These are phyloP conservation scores for Oidium heveae DNA, from an alignment of 2,329 filamentous ascomycete genomes.

Conservation along the genomic window DNA sequence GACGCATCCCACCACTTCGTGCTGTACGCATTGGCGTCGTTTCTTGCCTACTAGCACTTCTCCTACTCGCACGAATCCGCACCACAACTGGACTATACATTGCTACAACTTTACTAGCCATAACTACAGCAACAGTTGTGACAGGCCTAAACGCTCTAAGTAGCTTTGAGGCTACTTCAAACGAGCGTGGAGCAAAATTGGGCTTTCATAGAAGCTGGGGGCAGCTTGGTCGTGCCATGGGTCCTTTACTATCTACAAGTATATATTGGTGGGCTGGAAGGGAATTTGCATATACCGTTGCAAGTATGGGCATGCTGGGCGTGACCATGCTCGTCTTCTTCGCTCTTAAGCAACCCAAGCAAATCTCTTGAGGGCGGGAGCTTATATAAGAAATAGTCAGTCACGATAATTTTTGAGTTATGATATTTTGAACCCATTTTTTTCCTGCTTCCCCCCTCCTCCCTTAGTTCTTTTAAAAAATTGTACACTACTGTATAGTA, in stretches of 20 bases:
- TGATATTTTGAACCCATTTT: no score
- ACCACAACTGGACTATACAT: conserved; percentile 49
- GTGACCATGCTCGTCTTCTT: conserved; percentile 49
- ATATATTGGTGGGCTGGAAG: conserved; percentile 97
- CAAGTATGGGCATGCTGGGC: conserved; percentile 52
- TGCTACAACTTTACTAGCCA: conserved; percentile 60
- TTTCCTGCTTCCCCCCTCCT: no score
- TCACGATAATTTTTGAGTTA: no score
- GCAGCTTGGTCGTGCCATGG: conserved; percentile 66
- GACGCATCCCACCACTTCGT: conserved; percentile 55
- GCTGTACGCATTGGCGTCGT: conserved; percentile 60
- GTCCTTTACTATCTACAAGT: conserved; percentile 75
- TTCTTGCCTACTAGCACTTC: conserved; percentile 55
- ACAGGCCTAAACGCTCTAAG: conserved; percentile 79
- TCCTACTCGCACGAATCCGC: conserved; percentile 45
- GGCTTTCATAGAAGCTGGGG: conserved; percentile 62
- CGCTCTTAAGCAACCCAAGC: conserved; percentile 25
- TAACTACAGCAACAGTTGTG: conserved; percentile 85
- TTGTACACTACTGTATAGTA: no score
- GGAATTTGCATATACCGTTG: conserved; percentile 59
- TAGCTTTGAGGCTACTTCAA: conserved; percentile 62
- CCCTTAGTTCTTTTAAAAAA: no score
- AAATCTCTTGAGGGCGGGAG: background rate
- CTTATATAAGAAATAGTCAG: no score
- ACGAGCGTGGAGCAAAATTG: conserved; percentile 64